phyloP scores from a whole-genome alignment of 1,284 basidiomycete genomes.

The Flammula alnicola region DNA sequence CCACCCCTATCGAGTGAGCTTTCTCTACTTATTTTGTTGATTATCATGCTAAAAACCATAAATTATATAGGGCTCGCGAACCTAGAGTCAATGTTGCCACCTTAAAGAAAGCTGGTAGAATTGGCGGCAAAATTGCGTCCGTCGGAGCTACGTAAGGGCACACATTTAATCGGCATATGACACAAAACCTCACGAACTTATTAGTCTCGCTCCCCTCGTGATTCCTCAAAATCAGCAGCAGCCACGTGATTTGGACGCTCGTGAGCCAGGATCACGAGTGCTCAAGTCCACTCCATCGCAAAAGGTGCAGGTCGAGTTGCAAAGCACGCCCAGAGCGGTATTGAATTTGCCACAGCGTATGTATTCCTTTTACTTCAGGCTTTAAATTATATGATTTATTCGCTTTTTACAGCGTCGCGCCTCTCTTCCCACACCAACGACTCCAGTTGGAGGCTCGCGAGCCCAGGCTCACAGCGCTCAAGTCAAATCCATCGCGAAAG shows the following conservation, averaged over 20 bases:
- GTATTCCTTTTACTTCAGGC: background rate
- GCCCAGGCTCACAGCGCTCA: background rate
- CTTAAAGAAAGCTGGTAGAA: background rate
- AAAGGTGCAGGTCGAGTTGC: no score
- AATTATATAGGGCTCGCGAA: constrained; percentile 4
- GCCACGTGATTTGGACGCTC: no score
- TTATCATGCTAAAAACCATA: no score
- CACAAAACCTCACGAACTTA: background rate
- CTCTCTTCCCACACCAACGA: background rate
- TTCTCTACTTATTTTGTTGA: background rate
- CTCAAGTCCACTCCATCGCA: no score
- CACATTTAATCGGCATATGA: background rate
- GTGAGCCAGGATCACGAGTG: no score
- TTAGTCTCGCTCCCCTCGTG: no score
- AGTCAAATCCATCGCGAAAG: constrained; percentile 5
- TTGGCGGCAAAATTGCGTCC: background rate
- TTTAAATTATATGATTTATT: background rate
- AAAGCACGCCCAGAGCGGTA: background rate
- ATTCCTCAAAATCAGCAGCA: no score
- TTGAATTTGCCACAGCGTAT: background rate
- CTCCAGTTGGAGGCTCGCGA: background rate
- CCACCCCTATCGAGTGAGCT: background rate
- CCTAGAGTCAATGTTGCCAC: background rate
- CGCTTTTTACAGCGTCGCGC: background rate
- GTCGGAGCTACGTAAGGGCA: background rate